A percentile compares a stretch with the other conserved stretches of the same genome.
phyloP scores from a whole-genome alignment of 306 rosid genomes.

The Medicago lupulina region DNA sequence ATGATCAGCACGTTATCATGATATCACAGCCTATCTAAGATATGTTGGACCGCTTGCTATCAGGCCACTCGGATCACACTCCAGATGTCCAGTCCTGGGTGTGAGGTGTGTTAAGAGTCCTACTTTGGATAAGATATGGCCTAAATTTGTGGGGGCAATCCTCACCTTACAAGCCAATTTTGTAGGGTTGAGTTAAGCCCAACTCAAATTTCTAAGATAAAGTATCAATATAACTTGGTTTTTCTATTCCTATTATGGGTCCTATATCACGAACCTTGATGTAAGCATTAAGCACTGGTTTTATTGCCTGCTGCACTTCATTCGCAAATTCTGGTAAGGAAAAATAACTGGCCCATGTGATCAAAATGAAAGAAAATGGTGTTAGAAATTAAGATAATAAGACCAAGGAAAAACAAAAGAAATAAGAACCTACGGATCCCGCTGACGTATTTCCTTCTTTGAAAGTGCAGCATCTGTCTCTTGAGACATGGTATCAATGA shows the following conservation, averaged over 20 bases:
- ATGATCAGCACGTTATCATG: too few species aligned
- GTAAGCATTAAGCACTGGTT: constrained; percentile 91
- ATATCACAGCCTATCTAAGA: too few species aligned
- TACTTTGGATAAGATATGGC: too few species aligned
- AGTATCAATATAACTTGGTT: not conserved
- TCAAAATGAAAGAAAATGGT: constrained; percentile 35
- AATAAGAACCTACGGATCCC: constrained; percentile 79
- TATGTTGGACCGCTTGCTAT: too few species aligned
- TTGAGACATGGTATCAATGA: constrained; percentile 84
- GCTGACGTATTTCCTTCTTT: constrained; percentile 80
- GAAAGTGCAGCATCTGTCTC: constrained; percentile 91
- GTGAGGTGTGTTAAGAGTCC: not conserved
- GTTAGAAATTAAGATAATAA: constrained; percentile 34
- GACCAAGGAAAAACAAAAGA: constrained; percentile 34
- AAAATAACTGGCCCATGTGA: constrained; percentile 61
- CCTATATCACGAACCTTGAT: constrained; percentile 56
- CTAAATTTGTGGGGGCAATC: too few species aligned
- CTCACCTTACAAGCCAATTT: not conserved
- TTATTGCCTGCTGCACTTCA: constrained; percentile 86
- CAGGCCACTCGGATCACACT: too few species aligned
- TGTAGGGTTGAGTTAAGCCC: not conserved
- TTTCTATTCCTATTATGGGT: not conserved
- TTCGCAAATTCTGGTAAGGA: constrained; percentile 81
- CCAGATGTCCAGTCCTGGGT: not conserved
- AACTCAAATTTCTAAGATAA: too few species aligned